phyloP scores from a whole-genome alignment of 345 rosid species.

The Crucihimalaya himalaica region DNA sequence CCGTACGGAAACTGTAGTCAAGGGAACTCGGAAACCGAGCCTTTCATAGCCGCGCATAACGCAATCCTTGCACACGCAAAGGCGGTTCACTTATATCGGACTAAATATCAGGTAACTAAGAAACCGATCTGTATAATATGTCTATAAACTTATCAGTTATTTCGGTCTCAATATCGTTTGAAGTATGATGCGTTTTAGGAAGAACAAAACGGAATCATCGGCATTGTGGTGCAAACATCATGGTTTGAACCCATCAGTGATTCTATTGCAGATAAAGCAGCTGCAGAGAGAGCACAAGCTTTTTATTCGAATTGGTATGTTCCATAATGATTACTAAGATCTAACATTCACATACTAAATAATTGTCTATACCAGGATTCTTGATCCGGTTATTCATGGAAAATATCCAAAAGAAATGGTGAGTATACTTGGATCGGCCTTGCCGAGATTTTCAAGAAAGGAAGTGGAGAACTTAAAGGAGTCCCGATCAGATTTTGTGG shows the following conservation, averaged over 20 bases:
- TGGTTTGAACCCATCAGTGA: constrained; percentile 67
- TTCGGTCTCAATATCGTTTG: not conserved
- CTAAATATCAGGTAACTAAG: constrained; percentile 56
- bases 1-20: constrained; percentile 50
- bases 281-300: constrained; percentile 63
- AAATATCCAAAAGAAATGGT: constrained; percentile 61
- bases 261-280: constrained; percentile 51
- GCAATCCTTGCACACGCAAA: constrained; percentile 61
- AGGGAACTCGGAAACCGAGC: constrained; percentile 58
- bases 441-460: constrained; percentile 54
- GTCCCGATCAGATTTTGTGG: constrained; percentile 54
- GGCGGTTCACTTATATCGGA: constrained; percentile 52
- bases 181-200: constrained; percentile 31
- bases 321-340: not conserved
- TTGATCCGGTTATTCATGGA: constrained; percentile 62
- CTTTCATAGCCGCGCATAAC: constrained; percentile 59
- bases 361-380: constrained; percentile 47
- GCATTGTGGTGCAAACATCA: constrained; percentile 58
- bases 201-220: constrained; percentile 58
- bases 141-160: not conserved
- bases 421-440: constrained; percentile 45
- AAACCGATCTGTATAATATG: not conserved
- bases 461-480: constrained; percentile 46
- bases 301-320: constrained; percentile 65
- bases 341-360: not conserved